Percentiles rank a stretch among this genome's conserved stretches.
phyloP scores from a whole-genome alignment of 495 filamentous ascomycete genomes.

The Margaritispora aquatica region DNA sequence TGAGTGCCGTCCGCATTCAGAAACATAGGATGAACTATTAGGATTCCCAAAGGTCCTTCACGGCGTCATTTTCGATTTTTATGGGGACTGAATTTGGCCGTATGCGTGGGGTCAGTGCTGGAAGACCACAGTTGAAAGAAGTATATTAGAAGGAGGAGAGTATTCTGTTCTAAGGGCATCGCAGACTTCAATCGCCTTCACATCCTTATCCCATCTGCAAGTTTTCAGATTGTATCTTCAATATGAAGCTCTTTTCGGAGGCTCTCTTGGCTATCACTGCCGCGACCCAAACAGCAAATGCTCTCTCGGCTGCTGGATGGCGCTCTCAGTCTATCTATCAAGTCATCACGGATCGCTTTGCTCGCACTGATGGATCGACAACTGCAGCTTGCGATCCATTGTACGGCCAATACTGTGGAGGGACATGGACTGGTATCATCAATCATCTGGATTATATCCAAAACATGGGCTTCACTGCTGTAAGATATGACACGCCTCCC shows the following conservation, averaged over 20 bases:
- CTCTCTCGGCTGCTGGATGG: constrained; percentile 44
- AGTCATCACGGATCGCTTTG: constrained; percentile 71
- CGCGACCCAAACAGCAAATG: constrained; percentile 6
- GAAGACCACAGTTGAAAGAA: too few relatives aligned
- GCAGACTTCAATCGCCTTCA: too few relatives aligned
- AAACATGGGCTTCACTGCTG: constrained; percentile 73
- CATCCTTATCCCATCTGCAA: too few relatives aligned
- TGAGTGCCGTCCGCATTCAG: too few relatives aligned
- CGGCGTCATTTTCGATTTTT: too few relatives aligned
- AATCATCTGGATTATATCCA: constrained; percentile 67
- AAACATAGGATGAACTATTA: too few relatives aligned
- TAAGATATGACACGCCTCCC: constrained; percentile 22
- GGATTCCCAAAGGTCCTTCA: too few relatives aligned
- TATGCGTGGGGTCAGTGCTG: too few relatives aligned
- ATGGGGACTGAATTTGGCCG: too few relatives aligned
- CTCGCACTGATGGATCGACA: constrained; percentile 58
- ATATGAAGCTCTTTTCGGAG: constrained; percentile 8
- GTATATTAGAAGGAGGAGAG: too few relatives aligned
- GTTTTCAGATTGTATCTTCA: not conserved
- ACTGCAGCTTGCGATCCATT: constrained; percentile 45
- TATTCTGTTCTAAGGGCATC: too few relatives aligned
- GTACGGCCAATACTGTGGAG: constrained; percentile 61
- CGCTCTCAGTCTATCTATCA: constrained; percentile 65
- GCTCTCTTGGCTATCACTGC: constrained; percentile 2
- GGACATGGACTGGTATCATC: constrained; percentile 67